Conservation (phyloP, 768 basidiomycete species). For the Tubosaeta sp. region DNA sequence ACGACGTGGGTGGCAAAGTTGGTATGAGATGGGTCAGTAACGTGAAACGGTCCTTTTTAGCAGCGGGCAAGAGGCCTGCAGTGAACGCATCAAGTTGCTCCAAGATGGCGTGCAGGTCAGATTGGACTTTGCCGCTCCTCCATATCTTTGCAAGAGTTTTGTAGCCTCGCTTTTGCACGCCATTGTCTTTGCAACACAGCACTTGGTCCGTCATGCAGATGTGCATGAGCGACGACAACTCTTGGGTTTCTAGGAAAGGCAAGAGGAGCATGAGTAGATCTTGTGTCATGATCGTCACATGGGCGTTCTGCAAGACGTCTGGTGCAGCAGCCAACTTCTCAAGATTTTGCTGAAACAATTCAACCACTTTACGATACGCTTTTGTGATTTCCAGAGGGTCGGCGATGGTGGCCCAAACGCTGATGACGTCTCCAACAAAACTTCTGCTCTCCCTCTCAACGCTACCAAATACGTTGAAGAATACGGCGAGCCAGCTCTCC, state of each 20-base stretch:
- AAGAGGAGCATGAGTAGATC: conserved; percentile 86
- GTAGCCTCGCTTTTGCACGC: conserved; percentile 94
- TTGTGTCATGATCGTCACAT: conserved; percentile 58
- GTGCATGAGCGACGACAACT: conserved; percentile 62
- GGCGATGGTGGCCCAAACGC: conserved; percentile 80
- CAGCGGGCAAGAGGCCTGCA: conserved; percentile 68
- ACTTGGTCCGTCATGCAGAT: conserved; percentile 66
- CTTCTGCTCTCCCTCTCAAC: conserved; percentile 70
- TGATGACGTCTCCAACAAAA: conserved; percentile 84
- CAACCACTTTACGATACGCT: conserved; percentile 75
- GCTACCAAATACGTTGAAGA: conserved; percentile 95
- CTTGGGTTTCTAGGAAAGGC: conserved; percentile 61
- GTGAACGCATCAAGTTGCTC: conserved; percentile 61
- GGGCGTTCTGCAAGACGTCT: conserved; percentile 34
- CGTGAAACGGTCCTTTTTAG: conserved; percentile 90
- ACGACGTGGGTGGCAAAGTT: conserved; percentile 57
- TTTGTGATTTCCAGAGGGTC: conserved; percentile 73
- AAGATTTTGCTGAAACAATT: conserved; percentile 65
- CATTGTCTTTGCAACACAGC: conserved; percentile 74
- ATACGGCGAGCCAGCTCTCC: conserved; percentile 90
- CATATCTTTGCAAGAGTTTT: conserved; percentile 75
- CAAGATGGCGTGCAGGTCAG: conserved; percentile 57
- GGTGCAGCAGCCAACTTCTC: conserved; percentile 33
- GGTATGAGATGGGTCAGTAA: conserved; percentile 69
- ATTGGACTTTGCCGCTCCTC: conserved; percentile 54